phyloP scores from a whole-genome alignment of 202 grass and related monocot species.

The Cymbopogon flexuosus region DNA sequence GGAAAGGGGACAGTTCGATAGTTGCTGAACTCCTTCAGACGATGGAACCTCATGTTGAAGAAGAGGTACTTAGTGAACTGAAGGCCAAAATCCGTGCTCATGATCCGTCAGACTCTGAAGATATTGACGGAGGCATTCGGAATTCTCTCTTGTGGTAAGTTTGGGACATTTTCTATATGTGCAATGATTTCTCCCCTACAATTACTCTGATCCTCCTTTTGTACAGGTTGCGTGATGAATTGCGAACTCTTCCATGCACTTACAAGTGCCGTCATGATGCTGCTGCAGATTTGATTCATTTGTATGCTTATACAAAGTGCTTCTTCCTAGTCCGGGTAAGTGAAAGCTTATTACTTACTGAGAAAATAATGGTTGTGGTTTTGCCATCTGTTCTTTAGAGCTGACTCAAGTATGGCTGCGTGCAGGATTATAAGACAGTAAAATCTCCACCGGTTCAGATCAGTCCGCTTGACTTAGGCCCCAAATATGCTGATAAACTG shows the following conservation, averaged over 20 bases:
- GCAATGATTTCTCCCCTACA: not conserved
- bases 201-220: conserved; percentile 25
- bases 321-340: conserved; percentile 84
- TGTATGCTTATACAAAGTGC: conserved; percentile 97
- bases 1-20: conserved; percentile 86
- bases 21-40: conserved; percentile 71
- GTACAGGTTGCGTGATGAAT: conserved; percentile 86
- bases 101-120: conserved; percentile 69
- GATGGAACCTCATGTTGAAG: conserved; percentile 84
- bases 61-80: conserved; percentile 61
- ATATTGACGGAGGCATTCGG: conserved; percentile 52
- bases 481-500: conserved; percentile 92
- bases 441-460: conserved; percentile 85
- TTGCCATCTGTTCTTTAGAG: conserved; percentile 9
- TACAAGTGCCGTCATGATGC: conserved; percentile 96
- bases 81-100: conserved; percentile 71
- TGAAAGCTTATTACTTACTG: conserved; percentile 20
- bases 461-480: conserved; percentile 90
- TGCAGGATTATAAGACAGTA: conserved; percentile 87
- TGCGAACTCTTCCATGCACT: conserved; percentile 69
- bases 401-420: conserved; percentile 31
- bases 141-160: conserved; percentile 82
- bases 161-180: conserved; percentile 3
- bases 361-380: conserved; percentile 26
- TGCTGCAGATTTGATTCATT: conserved; percentile 94